Percentiles rank a stretch among this genome's conserved stretches.
Evolutionary conservation across 805 yeast species (phyloP).

Genomic region (Kregervanrija pseudodelftensis): DNA sequence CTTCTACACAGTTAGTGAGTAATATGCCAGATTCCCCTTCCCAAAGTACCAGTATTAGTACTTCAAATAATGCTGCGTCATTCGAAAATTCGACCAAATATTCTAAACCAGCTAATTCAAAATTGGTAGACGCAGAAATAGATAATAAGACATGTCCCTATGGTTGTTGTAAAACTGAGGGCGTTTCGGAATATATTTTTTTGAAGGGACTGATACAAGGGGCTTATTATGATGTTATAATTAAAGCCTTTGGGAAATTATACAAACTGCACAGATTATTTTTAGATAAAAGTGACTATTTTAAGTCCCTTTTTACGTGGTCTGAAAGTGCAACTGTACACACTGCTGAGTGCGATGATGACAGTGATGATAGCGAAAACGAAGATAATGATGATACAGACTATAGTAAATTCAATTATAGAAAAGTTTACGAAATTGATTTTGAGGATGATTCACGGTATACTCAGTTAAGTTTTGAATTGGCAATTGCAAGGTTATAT

Average conservation of each 20-base stretch:
- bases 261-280: constrained; percentile 42
- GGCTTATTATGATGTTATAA: constrained; percentile 40
- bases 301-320: constrained; percentile 42
- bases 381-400: not conserved
- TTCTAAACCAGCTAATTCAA: constrained; percentile 1
- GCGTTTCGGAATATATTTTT: constrained; percentile 26
- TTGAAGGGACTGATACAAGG: constrained; percentile 38
- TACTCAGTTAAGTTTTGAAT: constrained; percentile 40
- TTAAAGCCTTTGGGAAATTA: constrained; percentile 37
- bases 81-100: not conserved
- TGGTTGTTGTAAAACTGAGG: constrained; percentile 22
- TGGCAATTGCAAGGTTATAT: constrained; percentile 40
- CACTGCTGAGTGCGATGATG: constrained; percentile 4
- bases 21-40: no score
- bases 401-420: not conserved
- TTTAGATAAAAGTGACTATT: constrained; percentile 40
- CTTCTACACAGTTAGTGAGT: no score
- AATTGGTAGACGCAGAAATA: not conserved
- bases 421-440: constrained; percentile 21
- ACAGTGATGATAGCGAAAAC: constrained; percentile 1
- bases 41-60: no score
- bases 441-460: constrained; percentile 38
- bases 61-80: no score
- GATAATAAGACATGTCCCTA: constrained; percentile 15
- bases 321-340: constrained; percentile 11